A percentile compares a stretch with the other conserved stretches of the same genome.
These are phyloP conservation scores for Zasmidium angulare DNA, from an alignment of 2,329 filamentous ascomycete species.

Conservation along the genomic window DNA sequence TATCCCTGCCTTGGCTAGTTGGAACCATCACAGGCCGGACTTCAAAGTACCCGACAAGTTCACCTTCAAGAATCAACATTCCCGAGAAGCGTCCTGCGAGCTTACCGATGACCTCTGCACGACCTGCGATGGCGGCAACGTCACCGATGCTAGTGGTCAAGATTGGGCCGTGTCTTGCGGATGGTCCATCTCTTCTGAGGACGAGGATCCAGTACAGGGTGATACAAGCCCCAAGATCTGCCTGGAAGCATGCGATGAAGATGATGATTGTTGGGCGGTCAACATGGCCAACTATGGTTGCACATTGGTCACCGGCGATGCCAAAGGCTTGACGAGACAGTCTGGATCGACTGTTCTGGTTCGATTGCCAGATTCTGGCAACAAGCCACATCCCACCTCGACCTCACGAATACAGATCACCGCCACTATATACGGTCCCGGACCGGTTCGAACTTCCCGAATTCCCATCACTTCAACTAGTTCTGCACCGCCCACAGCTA, in stretches of 20 bases:
- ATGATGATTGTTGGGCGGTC: slow-evolving; percentile 24
- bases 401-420: slow-evolving; percentile 10
- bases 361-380: slow-evolving; percentile 3
- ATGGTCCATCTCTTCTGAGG: slow-evolving; percentile 15
- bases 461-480: slow-evolving; percentile 6
- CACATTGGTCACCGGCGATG: slow-evolving; percentile 15
- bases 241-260: slow-evolving; percentile 27
- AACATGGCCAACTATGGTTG: slow-evolving; percentile 28
- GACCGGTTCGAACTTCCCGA: slow-evolving; percentile 1
- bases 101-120: slow-evolving; percentile 20
- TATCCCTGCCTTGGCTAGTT: slow-evolving; percentile 1
- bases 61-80: neutral
- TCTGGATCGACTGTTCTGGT: slow-evolving; percentile 16
- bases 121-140: slow-evolving; percentile 22
- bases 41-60: neutral
- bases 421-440: slow-evolving; percentile 5
- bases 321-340: slow-evolving; percentile 11
- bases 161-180: slow-evolving; percentile 27
- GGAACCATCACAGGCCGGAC: neutral
- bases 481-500: slow-evolving; percentile 1
- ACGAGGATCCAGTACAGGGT: slow-evolving; percentile 15
- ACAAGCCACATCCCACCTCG: slow-evolving; percentile 10
- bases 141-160: slow-evolving; percentile 20
- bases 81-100: neutral
- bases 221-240: slow-evolving; percentile 16